phyloP scores from a whole-genome alignment of 768 basidiomycete genomes.

The Heimioporus sp. region DNA sequence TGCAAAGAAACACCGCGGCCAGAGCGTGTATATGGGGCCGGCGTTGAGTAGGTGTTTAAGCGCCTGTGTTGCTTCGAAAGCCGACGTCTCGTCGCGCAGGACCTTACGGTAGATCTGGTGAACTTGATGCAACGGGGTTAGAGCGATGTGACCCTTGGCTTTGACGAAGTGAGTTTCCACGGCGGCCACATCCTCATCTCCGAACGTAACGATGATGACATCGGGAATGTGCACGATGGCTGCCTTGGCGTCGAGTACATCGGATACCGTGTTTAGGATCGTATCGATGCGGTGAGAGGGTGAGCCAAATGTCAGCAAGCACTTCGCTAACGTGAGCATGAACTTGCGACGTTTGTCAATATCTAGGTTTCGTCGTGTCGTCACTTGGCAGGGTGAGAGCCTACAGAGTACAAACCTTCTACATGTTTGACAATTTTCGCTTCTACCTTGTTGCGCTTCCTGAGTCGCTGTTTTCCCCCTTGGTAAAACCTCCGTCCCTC shows the following conservation, averaged over 20 bases:
- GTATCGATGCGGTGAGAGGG: slow-evolving; percentile 92
- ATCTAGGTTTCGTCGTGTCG: slow-evolving; percentile 31
- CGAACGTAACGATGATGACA: slow-evolving; percentile 79
- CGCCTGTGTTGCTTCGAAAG: slow-evolving; percentile 65
- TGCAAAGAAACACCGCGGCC: slow-evolving; percentile 67
- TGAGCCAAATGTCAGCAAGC: slow-evolving; percentile 89
- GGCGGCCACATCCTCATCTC: slow-evolving; percentile 67
- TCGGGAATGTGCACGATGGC: slow-evolving; percentile 84
- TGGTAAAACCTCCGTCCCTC: slow-evolving; percentile 28
- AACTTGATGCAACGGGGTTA: slow-evolving; percentile 79
- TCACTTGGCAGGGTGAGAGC: background rate
- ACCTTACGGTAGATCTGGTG: slow-evolving; percentile 86
- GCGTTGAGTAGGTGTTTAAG: slow-evolving; percentile 63
- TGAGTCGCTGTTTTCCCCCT: slow-evolving; percentile 29
- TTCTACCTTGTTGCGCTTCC: slow-evolving; percentile 32
- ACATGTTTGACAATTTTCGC: slow-evolving; percentile 42
- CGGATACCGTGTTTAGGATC: slow-evolving; percentile 77
- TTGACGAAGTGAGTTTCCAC: slow-evolving; percentile 86
- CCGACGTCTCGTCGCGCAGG: slow-evolving; percentile 76
- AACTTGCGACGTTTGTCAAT: slow-evolving; percentile 60
- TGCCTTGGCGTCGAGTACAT: slow-evolving; percentile 74
- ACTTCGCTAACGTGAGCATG: slow-evolving; percentile 81
- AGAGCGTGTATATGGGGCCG: slow-evolving; percentile 66
- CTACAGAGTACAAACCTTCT: slow-evolving; percentile 36
- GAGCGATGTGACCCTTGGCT: slow-evolving; percentile 72